These are phyloP conservation scores for Lotus japonicus DNA, from an alignment of 306 rosid species.

Conservation along the genomic window DNA sequence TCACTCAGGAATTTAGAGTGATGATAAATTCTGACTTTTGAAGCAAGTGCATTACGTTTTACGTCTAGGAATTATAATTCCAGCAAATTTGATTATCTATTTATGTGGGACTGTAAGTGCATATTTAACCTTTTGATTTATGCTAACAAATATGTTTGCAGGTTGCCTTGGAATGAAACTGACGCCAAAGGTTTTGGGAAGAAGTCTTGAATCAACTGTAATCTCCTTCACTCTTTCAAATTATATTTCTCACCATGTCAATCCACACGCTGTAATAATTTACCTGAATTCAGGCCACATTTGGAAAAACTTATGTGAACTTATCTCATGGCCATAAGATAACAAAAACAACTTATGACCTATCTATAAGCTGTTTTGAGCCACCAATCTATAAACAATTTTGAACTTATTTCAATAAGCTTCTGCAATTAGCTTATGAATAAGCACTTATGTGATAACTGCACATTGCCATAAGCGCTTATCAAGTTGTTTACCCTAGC, in stretches of 20 bases:
- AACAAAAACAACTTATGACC: no score
- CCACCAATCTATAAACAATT: no score
- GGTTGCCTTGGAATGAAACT: slow-evolving; percentile 86
- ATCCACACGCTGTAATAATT: neutral
- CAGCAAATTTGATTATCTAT: neutral
- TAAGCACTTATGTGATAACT: no score
- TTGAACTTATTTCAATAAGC: no score
- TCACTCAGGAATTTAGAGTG: neutral
- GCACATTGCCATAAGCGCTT: no score
- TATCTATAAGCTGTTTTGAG: no score
- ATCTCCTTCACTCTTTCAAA: slow-evolving; percentile 20
- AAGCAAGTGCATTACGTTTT: neutral
- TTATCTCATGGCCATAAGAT: no score
- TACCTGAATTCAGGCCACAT: no score
- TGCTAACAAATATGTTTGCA: slow-evolving; percentile 14
- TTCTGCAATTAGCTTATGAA: no score
- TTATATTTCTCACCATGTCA: neutral
- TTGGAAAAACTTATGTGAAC: no score
- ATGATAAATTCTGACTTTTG: neutral
- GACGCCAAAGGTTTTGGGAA: slow-evolving; percentile 70
- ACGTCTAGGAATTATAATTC: neutral
- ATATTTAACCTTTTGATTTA: neutral
- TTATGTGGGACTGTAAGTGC: no score
- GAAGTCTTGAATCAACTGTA: slow-evolving; percentile 64
- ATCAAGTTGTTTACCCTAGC: no score